A percentile compares a stretch with the other conserved stretches of the same genome.
phyloP scores from a whole-genome alignment of 176 grass and related monocot species.

The Cenchrus purpureus region DNA sequence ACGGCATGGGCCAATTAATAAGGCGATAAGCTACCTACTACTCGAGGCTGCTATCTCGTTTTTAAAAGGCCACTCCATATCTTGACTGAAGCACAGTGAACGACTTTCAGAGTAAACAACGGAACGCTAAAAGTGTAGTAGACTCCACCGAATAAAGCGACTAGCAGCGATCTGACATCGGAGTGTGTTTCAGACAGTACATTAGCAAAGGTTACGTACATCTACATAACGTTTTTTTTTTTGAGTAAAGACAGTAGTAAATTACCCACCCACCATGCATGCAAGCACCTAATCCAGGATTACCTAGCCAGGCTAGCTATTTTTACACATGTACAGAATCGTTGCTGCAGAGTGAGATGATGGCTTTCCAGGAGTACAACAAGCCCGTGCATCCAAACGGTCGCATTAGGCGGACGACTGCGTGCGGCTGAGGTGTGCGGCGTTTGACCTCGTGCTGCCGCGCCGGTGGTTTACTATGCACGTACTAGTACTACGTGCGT shows the following conservation, averaged over 20 bases:
- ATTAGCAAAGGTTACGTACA: background rate
- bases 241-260: background rate
- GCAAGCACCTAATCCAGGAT: conserved; percentile 24
- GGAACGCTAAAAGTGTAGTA: conserved; percentile 15
- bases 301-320: background rate
- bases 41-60: background rate
- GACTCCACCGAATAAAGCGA: conserved; percentile 25
- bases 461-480: background rate
- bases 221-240: background rate
- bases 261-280: background rate
- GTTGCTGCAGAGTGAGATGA: background rate
- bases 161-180: background rate
- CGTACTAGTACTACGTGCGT: background rate
- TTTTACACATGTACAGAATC: background rate
- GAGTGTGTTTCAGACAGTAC: background rate
- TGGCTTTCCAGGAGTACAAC: background rate
- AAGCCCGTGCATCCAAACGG: background rate
- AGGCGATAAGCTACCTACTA: background rate
- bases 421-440: background rate
- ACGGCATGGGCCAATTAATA: background rate
- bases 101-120: conserved; percentile 28
- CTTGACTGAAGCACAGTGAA: background rate
- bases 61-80: background rate
- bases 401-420: too few relatives aligned
- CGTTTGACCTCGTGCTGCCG: conserved; percentile 27